Evolutionary conservation across 169 alveolate genomes (phyloP).

Genomic region (Babesia ovata): DNA sequence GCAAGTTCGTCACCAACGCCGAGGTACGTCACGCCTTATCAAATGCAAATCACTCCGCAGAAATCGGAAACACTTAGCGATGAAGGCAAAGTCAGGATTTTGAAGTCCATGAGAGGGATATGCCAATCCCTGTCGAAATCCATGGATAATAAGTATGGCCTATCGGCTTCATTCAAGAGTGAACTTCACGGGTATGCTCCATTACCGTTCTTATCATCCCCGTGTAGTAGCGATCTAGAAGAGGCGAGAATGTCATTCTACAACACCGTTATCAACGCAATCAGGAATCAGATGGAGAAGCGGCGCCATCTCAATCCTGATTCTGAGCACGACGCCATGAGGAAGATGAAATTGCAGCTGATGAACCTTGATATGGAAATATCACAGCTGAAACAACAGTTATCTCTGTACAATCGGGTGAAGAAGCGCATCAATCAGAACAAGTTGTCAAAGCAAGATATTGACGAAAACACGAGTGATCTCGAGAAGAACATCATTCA

Average conservation of each 20-base stretch:
- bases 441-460: not conserved
- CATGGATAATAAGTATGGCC: slow-evolving; percentile 5
- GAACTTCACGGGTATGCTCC: slow-evolving; percentile 3
- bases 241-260: slow-evolving; percentile 14
- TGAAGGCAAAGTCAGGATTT: not conserved
- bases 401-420: slow-evolving; percentile 5
- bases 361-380: slow-evolving; percentile 21
- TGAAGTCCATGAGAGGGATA: slow-evolving; percentile 18
- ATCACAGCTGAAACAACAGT: not conserved
- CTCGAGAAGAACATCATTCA: not conserved
- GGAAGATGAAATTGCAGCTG: slow-evolving; percentile 19
- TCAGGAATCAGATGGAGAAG: not conserved
- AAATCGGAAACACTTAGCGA: not conserved
- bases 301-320: slow-evolving; percentile 1
- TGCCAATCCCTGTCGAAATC: not conserved
- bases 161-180: not conserved
- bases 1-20: slow-evolving; percentile 23
- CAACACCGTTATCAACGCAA: not conserved
- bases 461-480: not conserved
- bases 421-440: not conserved
- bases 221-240: slow-evolving; percentile 6
- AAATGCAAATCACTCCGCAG: not conserved
- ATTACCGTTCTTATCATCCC: not conserved
- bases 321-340: not conserved
- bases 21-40: not conserved